Percentiles rank a stretch among this genome's conserved stretches.
phyloP scores from a whole-genome alignment of 2,329 filamentous ascomycete genomes.

The Herpotrichia juniperi region DNA sequence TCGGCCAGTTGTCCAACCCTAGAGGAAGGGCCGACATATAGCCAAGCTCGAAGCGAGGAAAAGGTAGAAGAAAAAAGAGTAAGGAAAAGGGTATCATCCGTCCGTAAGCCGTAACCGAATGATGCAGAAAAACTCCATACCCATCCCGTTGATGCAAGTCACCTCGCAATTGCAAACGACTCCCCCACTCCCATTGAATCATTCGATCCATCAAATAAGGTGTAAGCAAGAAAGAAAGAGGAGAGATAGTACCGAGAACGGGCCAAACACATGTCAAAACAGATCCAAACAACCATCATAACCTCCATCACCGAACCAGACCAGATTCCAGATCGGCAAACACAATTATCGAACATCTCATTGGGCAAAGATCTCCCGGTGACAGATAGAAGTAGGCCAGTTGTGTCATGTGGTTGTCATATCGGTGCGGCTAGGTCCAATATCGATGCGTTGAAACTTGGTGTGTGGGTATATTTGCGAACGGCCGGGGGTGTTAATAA shows the following conservation, averaged over 20 bases:
- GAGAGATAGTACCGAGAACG: too few species aligned
- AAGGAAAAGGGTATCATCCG: too few species aligned
- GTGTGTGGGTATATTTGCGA: too few species aligned
- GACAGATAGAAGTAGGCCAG: neutral
- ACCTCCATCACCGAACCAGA: neutral
- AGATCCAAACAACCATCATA: neutral
- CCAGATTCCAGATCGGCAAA: neutral
- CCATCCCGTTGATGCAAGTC: neutral
- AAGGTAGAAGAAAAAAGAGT: too few species aligned
- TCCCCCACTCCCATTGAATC: too few species aligned
- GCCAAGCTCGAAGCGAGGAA: too few species aligned
- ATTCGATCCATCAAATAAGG: too few species aligned
- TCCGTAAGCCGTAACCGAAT: too few species aligned
- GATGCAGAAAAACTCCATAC: neutral
- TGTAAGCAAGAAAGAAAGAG: too few species aligned
- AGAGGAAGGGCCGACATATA: too few species aligned
- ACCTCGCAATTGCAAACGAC: neutral
- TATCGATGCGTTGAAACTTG: neutral
- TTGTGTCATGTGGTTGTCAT: neutral
- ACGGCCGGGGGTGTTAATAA: too few species aligned
- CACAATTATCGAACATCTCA: neutral
- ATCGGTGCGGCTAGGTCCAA: neutral
- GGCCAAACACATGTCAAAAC: neutral
- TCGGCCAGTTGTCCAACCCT: too few species aligned
- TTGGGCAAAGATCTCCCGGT: neutral